These are phyloP conservation scores for Cladosporium sp. DNA, from an alignment of 2,329 filamentous ascomycete genomes.

Conservation along the genomic window DNA sequence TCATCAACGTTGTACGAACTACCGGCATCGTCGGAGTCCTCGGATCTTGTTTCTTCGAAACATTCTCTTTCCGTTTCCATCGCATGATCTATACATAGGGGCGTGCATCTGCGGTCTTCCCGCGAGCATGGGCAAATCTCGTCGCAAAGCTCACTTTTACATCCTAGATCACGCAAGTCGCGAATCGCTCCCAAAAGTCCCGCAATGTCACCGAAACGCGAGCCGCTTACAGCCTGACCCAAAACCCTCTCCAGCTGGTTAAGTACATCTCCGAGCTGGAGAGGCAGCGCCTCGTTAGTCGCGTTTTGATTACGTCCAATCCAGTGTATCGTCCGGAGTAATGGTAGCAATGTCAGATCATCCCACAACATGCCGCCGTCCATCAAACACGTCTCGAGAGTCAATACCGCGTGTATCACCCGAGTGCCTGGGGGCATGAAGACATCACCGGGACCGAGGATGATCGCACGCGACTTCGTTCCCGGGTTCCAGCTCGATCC, in stretches of 20 bases:
- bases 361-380: slow-evolving; percentile 1
- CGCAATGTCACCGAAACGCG: neutral
- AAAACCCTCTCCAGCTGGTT: neutral
- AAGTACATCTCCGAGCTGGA: neutral
- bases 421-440: neutral
- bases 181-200: neutral
- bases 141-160: neutral
- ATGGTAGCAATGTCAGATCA: neutral
- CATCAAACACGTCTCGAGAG: neutral
- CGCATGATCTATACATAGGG: neutral
- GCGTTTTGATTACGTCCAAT: neutral
- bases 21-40: neutral
- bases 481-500: neutral
- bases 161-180: neutral
- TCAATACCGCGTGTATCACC: neutral
- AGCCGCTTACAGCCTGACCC: neutral
- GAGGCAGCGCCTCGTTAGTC: neutral
- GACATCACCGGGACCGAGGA: neutral
- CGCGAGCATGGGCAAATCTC: neutral
- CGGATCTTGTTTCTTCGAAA: neutral
- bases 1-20: neutral
- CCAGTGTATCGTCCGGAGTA: neutral
- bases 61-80: neutral
- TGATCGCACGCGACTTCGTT: neutral
- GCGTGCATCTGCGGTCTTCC: neutral